phyloP scores from a whole-genome alignment of 805 yeast genomes.

The Dipodascopsis uninucleata region DNA sequence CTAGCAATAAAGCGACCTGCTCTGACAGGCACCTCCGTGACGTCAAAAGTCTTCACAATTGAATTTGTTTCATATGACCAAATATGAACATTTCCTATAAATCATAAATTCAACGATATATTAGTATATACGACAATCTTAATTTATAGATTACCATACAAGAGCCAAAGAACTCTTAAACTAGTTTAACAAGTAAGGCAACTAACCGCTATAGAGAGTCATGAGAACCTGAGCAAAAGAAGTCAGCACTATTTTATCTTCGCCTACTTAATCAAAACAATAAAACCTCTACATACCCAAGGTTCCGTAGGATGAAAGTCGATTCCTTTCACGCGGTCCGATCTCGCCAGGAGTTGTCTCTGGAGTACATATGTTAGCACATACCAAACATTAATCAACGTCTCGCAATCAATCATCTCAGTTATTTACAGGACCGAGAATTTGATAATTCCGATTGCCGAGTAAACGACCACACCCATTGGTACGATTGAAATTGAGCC shows the following conservation, averaged over 20 bases:
- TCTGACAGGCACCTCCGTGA: constrained; percentile 93
- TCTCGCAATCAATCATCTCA: no score
- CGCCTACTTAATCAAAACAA: no score
- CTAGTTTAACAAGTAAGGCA: not conserved
- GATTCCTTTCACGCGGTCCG: constrained; percentile 95
- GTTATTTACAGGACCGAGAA: no score
- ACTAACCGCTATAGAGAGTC: constrained; percentile 32
- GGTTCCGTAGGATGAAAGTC: constrained; percentile 98
- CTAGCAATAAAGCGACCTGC: constrained; percentile 93
- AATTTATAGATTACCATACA: not conserved
- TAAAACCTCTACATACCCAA: constrained; percentile 52
- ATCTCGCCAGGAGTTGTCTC: constrained; percentile 72
- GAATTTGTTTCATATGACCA: constrained; percentile 85
- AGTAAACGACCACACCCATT: no score
- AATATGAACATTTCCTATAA: constrained; percentile 85
- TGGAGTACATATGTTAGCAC: constrained; percentile 6
- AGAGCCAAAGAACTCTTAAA: not conserved
- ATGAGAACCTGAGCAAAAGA: constrained; percentile 21
- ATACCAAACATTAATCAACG: no score
- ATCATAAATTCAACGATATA: constrained; percentile 67
- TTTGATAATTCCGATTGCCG: no score
- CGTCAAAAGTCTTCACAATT: constrained; percentile 82
- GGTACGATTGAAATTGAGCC: no score
- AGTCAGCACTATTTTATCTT: not conserved
- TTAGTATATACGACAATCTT: not conserved